Base-by-base conservation (phyloP, 2,329 filamentous ascomycete genomes). In the Aspergillus luchuensis region DNA sequence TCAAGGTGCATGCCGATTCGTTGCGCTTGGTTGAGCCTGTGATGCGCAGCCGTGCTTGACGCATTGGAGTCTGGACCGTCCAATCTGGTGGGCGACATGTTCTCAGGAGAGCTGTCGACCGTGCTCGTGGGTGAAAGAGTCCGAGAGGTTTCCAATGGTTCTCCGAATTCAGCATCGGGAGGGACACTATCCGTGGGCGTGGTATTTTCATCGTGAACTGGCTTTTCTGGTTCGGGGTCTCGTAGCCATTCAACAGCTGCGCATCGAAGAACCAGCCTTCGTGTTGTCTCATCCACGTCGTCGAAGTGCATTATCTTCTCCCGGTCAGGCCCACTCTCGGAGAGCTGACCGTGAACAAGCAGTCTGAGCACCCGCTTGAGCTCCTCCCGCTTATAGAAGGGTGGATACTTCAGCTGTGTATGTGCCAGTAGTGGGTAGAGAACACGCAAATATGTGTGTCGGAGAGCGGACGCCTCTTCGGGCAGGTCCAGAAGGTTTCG, bases 401-500 rank as follows among this genome's bases (percentile, higher is more conserved):
- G 92, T 19, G 93, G 89, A 56, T 91, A 85, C 70, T 87, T 90
- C 47, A 99, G 86, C 75, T 98, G 95, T 2, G 94, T 97, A 73
- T 99, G 91, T 39, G 91, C 90, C 21, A 99, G 82, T 23, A 99
- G 83, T 0, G 95, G 95, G 71, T 96, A 92, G 11, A 99, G 81
- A 4, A 99, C 95, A 33, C 95, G 89, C 5, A 99, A 84, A 73
- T 99, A 99, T 4, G 95, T 99, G 75, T 99, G 95, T 39, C 94
- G 87, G 59, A 99, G 81, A 2, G 86, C 80, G 13, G 74, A 69
- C 10, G 82, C 87, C 73, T 97, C 94, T 70, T 94, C 89, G 0
- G 96, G 95, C 8, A 99, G 82, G 74, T 99, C 95, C 70, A 98
- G 87, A n/a, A 99, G 82, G 71, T 99, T 99, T 47, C 95, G 91